Evolutionary conservation across 768 basidiomycete species (phyloP), one percentile per base, ranked within the genome.

Genomic region (Mycena epipterygia): DNA sequence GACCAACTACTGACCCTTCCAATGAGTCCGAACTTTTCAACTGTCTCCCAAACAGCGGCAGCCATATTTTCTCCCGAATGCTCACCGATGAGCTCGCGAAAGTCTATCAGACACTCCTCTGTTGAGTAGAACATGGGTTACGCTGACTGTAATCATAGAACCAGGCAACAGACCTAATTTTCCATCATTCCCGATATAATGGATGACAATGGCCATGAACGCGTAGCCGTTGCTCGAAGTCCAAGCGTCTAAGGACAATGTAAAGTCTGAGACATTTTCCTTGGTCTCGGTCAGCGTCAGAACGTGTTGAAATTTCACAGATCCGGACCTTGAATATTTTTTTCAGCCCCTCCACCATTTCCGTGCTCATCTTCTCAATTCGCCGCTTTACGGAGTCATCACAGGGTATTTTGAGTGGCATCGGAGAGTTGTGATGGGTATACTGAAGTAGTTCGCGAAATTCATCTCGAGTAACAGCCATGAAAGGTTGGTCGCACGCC

Each of bases 81-180:
- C 58, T 78, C 74, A 6, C 81, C 79, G 6, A 78, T 51, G 21
- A 84, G 72, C 72, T 84, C 78, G 2, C 76, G 55, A 51, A 84
- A 82, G 68, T 83, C 81, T 59, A 84, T 82, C 0, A 84, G 63
- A 2, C 78, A 44, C 59, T 84, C 82, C 64, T 83, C 81, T 83
- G 56, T 37, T n/a, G 23, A 33, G 32, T 25, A 30, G n/a, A 30
- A 17, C 21, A 12, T 37, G n/a, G 30, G 17, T 35, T 17, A 29
- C 16, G 8, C 35, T 29, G 23, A 29, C 3, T 25, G 27, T 29
- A n/a, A 21, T 39, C 55, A 12, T 14, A 12, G 5, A 7, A 52
- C 1, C 12, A 29, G 42, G 1, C 33, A 33, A 64, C 73, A 29
- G 25, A 79, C 79, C 75, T 19, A 76, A 64, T 37, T 76, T 56